A percentile compares a stretch with the other conserved stretches of the same genome.
Conservation (phyloP, 768 basidiomycete species). For the Strobilomyces confusus region DNA sequence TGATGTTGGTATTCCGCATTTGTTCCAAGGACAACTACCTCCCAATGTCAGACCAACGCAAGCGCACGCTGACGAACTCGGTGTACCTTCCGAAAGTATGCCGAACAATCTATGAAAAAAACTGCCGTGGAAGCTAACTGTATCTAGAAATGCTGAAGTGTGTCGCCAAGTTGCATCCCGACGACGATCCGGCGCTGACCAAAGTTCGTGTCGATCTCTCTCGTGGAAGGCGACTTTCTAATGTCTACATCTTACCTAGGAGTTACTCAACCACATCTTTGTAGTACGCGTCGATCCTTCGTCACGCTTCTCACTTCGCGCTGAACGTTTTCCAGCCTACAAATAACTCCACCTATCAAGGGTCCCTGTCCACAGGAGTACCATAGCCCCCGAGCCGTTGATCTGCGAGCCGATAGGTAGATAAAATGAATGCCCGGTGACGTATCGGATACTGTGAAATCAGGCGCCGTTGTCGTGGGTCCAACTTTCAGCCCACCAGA, state of each 20-base stretch:
- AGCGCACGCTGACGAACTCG: constrained; percentile 40
- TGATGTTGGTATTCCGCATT: constrained; percentile 81
- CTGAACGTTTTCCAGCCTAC: constrained; percentile 47
- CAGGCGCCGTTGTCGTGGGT: constrained; percentile 90
- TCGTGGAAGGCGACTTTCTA: background rate
- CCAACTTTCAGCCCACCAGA: too few relatives aligned
- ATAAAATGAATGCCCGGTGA: background rate
- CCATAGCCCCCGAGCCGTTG: constrained; percentile 90
- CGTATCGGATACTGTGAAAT: background rate
- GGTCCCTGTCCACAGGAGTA: constrained; percentile 86
- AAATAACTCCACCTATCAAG: constrained; percentile 78
- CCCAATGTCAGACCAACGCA: too few relatives aligned
- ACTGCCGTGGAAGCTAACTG: background rate
- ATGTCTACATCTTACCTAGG: constrained; percentile 29
- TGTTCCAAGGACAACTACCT: constrained; percentile 41
- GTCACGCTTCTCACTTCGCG: background rate
- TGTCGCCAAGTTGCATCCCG: constrained; percentile 44
- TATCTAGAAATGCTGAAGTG: constrained; percentile 41
- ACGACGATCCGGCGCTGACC: too few relatives aligned
- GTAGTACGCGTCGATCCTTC: constrained; percentile 35
- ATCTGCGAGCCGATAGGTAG: constrained; percentile 87
- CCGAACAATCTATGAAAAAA: background rate
- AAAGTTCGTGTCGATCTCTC: constrained; percentile 35
- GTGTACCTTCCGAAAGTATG: constrained; percentile 43
- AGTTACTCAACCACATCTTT: constrained; percentile 55